A percentile compares a stretch with the other conserved stretches of the same genome.
Conservation (phyloP, 106 monocot genomes). For the Acanthochlamys bracteata region DNA sequence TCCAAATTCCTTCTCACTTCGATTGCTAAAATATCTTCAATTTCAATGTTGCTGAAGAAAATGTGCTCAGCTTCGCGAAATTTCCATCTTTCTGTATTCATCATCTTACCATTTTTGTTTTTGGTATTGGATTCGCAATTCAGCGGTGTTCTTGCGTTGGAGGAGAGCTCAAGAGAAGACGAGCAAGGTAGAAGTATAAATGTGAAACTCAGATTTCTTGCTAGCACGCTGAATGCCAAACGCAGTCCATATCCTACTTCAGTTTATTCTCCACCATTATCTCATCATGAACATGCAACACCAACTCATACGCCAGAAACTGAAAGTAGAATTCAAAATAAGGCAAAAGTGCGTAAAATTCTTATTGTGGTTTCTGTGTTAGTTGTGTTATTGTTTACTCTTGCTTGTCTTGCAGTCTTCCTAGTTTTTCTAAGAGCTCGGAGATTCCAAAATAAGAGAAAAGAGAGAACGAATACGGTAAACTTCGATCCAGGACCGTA, state of each 20-base stretch:
- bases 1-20: neutral
- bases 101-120: neutral
- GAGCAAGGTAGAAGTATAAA: neutral
- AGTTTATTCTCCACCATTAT: too few species aligned
- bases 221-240: neutral
- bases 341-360: neutral
- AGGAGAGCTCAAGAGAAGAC: neutral
- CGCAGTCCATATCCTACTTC: too few species aligned
- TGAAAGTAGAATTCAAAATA: neutral
- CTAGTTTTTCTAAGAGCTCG: neutral
- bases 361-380: neutral
- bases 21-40: too few species aligned
- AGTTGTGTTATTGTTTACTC: neutral
- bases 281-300: too few species aligned
- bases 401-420: neutral
- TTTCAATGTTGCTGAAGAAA: neutral
- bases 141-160: neutral
- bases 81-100: neutral
- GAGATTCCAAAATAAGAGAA: neutral
- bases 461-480: constrained; percentile 1
- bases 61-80: constrained; percentile 2
- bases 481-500: neutral
- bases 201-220: neutral
- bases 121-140: neutral
- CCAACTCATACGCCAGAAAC: too few species aligned